These are phyloP conservation scores for Cystofilobasidium ferigula DNA, from an alignment of 768 basidiomycete species.

Conservation along the genomic window DNA sequence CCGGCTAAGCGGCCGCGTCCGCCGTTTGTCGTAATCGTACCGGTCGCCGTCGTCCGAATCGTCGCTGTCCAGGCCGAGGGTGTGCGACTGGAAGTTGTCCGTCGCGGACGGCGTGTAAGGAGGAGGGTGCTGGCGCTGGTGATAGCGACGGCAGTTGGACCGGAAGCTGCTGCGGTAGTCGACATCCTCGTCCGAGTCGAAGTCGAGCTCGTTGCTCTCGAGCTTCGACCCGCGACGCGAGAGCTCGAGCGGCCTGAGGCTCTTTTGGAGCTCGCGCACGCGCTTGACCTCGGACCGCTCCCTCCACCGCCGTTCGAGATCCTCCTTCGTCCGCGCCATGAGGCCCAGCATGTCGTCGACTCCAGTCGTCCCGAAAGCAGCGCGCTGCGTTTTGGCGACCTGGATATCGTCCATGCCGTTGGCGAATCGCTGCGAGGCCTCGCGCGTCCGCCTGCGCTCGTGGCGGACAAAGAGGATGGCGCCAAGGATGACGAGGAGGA, in stretches of 20 bases:
- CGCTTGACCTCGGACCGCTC: background rate
- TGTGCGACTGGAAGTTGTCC: background rate
- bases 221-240: background rate
- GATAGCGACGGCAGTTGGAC: background rate
- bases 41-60: background rate
- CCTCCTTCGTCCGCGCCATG: slow-evolving; percentile 13
- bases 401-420: slow-evolving; percentile 20
- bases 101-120: slow-evolving; percentile 14
- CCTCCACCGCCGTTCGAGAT: slow-evolving; percentile 14
- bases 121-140: background rate
- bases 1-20: background rate
- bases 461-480: slow-evolving; percentile 1
- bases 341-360: slow-evolving; percentile 5
- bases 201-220: background rate
- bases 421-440: slow-evolving; percentile 11
- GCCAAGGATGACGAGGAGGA: slow-evolving; percentile 52
- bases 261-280: background rate
- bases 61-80: background rate
- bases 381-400: slow-evolving; percentile 2
- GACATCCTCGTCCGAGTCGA: background rate
- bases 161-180: background rate
- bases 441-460: slow-evolving; percentile 10
- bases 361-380: background rate
- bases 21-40: background rate
- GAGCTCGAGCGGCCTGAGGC: slow-evolving; percentile 9